Evolutionary conservation across 768 basidiomycete genomes (phyloP).

Genomic region (Phlebiopsis gigantea): DNA sequence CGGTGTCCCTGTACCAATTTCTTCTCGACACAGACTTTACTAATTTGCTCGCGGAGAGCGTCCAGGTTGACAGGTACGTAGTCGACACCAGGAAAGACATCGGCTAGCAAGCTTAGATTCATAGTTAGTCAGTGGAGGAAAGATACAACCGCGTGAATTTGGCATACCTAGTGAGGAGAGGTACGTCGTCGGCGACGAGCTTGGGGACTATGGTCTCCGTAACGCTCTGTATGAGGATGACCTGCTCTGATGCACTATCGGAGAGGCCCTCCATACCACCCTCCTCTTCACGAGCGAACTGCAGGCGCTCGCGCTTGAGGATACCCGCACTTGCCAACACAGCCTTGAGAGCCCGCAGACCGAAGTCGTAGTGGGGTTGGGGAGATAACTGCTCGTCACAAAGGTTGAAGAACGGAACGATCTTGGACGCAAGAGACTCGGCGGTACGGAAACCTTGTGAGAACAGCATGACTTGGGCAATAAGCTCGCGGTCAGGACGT

Average conservation of each 20-base stretch:
- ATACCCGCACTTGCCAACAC: slow-evolving; percentile 97
- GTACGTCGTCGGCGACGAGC: slow-evolving; percentile 94
- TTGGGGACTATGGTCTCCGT: slow-evolving; percentile 99
- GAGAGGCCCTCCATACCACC: slow-evolving; percentile 50
- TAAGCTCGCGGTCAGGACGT: slow-evolving; percentile 94
- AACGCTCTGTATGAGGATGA: slow-evolving; percentile 96
- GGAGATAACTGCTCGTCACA: slow-evolving; percentile 91
- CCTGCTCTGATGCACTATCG: slow-evolving; percentile 80
- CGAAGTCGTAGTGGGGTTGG: slow-evolving; percentile 99
- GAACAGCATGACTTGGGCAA: slow-evolving; percentile 99
- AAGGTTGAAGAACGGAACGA: slow-evolving; percentile 98
- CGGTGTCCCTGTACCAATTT: slow-evolving; percentile 81
- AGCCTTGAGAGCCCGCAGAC: slow-evolving; percentile 93
- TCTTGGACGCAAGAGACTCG: slow-evolving; percentile 94
- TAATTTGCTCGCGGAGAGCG: slow-evolving; percentile 77
- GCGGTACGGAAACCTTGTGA: slow-evolving; percentile 99
- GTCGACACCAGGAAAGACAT: slow-evolving; percentile 95
- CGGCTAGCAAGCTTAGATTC: slow-evolving; percentile 73
- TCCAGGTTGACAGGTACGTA: slow-evolving; percentile 88
- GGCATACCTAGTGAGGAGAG: slow-evolving; percentile 57
- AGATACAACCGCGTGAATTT: slow-evolving; percentile 16
- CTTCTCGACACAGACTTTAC: slow-evolving; percentile 80
- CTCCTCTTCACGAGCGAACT: slow-evolving; percentile 35
- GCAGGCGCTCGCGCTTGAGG: slow-evolving; percentile 86
- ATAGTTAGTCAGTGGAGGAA: slow-evolving; percentile 6